Conservation (phyloP, 495 filamentous ascomycete genomes). For the Trichodelitschia bisporula region DNA sequence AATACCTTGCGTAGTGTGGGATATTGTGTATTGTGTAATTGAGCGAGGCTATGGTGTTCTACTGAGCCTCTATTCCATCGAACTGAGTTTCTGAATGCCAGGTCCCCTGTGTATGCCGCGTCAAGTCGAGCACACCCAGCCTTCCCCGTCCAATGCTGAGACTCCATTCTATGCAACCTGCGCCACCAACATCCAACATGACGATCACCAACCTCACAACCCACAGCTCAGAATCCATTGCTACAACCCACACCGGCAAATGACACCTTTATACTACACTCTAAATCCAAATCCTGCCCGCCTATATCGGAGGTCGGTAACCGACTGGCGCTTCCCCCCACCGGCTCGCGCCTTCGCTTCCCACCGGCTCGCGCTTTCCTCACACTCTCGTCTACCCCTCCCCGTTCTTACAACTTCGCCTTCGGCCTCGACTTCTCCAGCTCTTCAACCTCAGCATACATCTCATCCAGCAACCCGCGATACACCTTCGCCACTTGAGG, state of each 20-base stretch:
- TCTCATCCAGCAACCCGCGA: slow-evolving; percentile 43
- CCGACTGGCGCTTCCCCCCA: background rate
- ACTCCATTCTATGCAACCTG: too few species aligned
- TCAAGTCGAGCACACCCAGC: too few species aligned
- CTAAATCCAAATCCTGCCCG: background rate
- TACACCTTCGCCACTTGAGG: slow-evolving; percentile 65
- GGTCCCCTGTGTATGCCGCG: too few species aligned
- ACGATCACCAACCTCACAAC: too few species aligned
- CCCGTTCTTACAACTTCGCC: slow-evolving; percentile 23
- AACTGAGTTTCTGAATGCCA: too few species aligned
- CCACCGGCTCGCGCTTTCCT: background rate
- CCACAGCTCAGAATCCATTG: background rate
- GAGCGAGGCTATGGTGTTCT: too few species aligned
- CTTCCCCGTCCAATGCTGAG: too few species aligned
- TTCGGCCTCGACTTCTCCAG: slow-evolving; percentile 17
- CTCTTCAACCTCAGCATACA: slow-evolving; percentile 41
- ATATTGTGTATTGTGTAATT: too few species aligned
- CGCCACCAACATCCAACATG: too few species aligned
- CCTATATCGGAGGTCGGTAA: background rate
- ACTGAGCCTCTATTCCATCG: too few species aligned
- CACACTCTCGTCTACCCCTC: background rate
- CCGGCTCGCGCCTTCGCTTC: background rate
- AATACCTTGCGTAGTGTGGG: too few species aligned
- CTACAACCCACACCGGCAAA: background rate
- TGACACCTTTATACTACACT: background rate